These are phyloP conservation scores for Fusarium stilboides DNA, from an alignment of 2,329 filamentous ascomycete genomes.

Conservation along the genomic window DNA sequence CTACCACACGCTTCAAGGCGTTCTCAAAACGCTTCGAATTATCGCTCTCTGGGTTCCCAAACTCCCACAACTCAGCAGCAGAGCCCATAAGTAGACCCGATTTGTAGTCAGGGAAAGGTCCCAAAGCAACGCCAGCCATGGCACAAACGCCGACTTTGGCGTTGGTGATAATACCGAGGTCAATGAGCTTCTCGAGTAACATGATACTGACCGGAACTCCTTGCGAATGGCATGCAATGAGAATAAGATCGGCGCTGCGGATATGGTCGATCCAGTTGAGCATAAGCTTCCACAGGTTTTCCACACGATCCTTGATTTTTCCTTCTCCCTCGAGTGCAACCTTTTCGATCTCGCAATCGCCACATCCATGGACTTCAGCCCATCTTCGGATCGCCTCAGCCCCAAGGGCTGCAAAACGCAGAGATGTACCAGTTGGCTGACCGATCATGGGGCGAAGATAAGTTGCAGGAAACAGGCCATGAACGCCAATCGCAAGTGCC, in stretches of 20 bases:
- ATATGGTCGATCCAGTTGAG: slow-evolving; percentile 96
- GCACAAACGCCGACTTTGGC: slow-evolving; percentile 89
- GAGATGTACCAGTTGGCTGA: slow-evolving; percentile 94
- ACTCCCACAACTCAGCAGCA: slow-evolving; percentile 95
- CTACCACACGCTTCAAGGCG: slow-evolving; percentile 80
- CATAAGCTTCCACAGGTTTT: slow-evolving; percentile 93
- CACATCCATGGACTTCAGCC: slow-evolving; percentile 80
- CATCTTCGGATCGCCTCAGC: slow-evolving; percentile 88
- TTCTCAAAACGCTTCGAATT: slow-evolving; percentile 87
- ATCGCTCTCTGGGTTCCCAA: slow-evolving; percentile 83
- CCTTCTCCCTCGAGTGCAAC: slow-evolving; percentile 96
- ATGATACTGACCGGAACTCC: slow-evolving; percentile 95
- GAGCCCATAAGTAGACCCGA: slow-evolving; percentile 90
- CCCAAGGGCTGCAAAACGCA: slow-evolving; percentile 90
- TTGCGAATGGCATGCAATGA: slow-evolving; percentile 96
- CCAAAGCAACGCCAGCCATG: slow-evolving; percentile 92
- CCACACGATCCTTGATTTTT: slow-evolving; percentile 88
- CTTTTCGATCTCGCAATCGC: slow-evolving; percentile 88
- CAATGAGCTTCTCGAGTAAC: slow-evolving; percentile 91
- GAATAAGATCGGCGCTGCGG: slow-evolving; percentile 86
- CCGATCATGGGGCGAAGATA: slow-evolving; percentile 92
- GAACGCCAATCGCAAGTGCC: slow-evolving; percentile 92
- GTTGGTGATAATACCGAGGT: slow-evolving; percentile 85
- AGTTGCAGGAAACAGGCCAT: slow-evolving; percentile 92
- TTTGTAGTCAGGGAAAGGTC: slow-evolving; percentile 93